Conservation (phyloP, 108 stramenopile species). For the Cyclotella sp. region DNA sequence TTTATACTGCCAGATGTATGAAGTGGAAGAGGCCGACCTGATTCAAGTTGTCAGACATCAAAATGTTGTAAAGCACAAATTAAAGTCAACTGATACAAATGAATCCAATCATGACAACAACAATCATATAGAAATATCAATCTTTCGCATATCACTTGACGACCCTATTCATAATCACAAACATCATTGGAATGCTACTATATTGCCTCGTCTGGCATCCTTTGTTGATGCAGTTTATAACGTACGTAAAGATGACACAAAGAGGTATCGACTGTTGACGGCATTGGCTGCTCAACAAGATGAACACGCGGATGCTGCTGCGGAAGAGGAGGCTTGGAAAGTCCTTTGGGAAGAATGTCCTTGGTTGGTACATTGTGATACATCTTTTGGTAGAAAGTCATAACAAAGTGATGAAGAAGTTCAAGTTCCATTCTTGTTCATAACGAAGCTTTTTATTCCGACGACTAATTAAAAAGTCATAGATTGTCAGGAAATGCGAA, state of each 20-base stretch:
- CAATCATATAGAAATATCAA: constrained; percentile 53
- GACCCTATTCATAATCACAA: constrained; percentile 67
- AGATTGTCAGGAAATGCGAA: no score
- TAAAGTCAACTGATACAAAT: not conserved
- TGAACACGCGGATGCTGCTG: not conserved
- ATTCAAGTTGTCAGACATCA: constrained; percentile 70
- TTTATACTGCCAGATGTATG: constrained; percentile 81
- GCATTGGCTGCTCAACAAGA: constrained; percentile 31
- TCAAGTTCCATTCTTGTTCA: not conserved
- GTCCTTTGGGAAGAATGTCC: constrained; percentile 61
- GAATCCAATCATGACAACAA: not conserved
- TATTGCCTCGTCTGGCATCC: constrained; percentile 74
- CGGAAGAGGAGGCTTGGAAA: constrained; percentile 47
- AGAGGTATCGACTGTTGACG: constrained; percentile 67
- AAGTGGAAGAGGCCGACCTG: constrained; percentile 68
- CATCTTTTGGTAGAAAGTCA: constrained; percentile 40
- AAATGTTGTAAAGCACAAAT: not conserved
- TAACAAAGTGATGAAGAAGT: not conserved
- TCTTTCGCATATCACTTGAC: constrained; percentile 68
- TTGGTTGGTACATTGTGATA: constrained; percentile 69
- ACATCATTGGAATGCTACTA: constrained; percentile 57
- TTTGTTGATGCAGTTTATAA: constrained; percentile 77
- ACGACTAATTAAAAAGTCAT: no score
- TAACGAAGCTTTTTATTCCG: not conserved
- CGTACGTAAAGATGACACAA: constrained; percentile 66